A percentile compares a stretch with the other conserved stretches of the same genome.
These are phyloP conservation scores for Penicillium daleae DNA, from an alignment of 495 filamentous ascomycete genomes.

Conservation along the genomic window DNA sequence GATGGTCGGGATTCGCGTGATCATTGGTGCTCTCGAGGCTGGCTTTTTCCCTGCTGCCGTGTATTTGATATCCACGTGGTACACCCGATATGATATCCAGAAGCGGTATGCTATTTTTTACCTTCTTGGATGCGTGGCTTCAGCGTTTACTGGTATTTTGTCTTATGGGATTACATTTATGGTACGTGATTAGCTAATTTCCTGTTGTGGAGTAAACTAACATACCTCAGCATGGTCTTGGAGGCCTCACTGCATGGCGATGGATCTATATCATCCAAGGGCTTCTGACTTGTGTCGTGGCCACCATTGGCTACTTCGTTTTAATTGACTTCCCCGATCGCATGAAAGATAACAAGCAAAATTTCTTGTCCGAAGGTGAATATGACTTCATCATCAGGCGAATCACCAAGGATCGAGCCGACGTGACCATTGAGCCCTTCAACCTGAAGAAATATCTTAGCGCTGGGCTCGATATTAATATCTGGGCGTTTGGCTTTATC, in stretches of 20 bases:
- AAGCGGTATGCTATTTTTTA: slow-evolving; percentile 63
- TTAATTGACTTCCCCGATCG: slow-evolving; percentile 54
- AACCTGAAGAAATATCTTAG: slow-evolving; percentile 43
- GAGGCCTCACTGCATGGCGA: slow-evolving; percentile 55
- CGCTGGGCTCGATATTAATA: slow-evolving; percentile 52
- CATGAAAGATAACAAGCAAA: slow-evolving; percentile 34
- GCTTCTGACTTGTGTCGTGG: slow-evolving; percentile 39
- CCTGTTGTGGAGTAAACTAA: neutral
- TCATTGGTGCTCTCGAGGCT: slow-evolving; percentile 65
- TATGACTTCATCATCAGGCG: slow-evolving; percentile 53
- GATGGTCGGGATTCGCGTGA: slow-evolving; percentile 54
- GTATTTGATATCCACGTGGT: slow-evolving; percentile 62
- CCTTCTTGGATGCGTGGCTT: slow-evolving; percentile 50
- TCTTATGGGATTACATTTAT: slow-evolving; percentile 62
- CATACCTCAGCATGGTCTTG: slow-evolving; percentile 29
- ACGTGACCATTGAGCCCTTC: slow-evolving; percentile 50
- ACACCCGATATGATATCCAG: slow-evolving; percentile 60
- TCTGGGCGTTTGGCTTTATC: slow-evolving; percentile 58
- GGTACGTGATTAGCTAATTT: slow-evolving; percentile 11
- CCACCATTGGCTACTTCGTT: slow-evolving; percentile 43
- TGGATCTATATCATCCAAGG: slow-evolving; percentile 63
- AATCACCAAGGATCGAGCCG: slow-evolving; percentile 54
- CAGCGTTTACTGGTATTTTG: slow-evolving; percentile 59
- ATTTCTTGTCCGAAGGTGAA: slow-evolving; percentile 46
- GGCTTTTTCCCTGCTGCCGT: slow-evolving; percentile 58